Base-by-base conservation (phyloP, 768 basidiomycete genomes). In the Plicaturopsis crispa region DNA sequence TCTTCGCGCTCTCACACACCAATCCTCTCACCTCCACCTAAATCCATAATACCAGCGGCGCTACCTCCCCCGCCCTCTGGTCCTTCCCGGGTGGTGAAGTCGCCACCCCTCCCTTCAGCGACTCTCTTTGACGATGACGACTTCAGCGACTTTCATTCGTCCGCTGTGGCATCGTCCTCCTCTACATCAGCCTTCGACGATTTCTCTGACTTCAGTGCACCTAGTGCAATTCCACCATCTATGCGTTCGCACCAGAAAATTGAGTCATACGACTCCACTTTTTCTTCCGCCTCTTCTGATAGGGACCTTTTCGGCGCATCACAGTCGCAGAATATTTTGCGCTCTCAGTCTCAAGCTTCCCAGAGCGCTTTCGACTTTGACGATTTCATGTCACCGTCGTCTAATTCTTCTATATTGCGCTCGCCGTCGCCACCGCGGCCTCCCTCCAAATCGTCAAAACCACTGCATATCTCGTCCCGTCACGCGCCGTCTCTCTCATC, bases 301-400 rank as follows among this genome's bases (percentile, higher is more conserved):
- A 44, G 40, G 8, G 46, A 41, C 21, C 46, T 59, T 48, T 16
- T 59, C 52, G n/a, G n/a, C n/a, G n/a, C n/a, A n/a, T 39, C 42
- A 36, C n/a, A 17, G 42, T 51, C 33, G 28, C 31, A 49, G 33
- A 48, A 40, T 47, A 51, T 45, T 33, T 45, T 51, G 13, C 45
- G 18, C 35, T 53, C 47, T 57, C 45, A 33, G 44, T 36, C 43
- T 47, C 8, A 44, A 40, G 30, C 34, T 56, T 61, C 6, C 61
- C 69, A 38, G 68, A 71, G n/a, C n/a, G n/a, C n/a, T n/a, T n/a
- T n/a, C 46, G 65, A 68, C 44, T 72, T 75, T 48, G 65, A 66
- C 45, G 69, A 70, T 23, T 69, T 75, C 40, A 56, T 71, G n/a
- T n/a, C n/a, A n/a, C n/a, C n/a, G n/a, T n/a, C n/a, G n/a, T n/a